A percentile compares a stretch with the other conserved stretches of the same genome.
Conservation (phyloP, 2,329 filamentous ascomycete genomes). For the Thelonectria rubi region DNA sequence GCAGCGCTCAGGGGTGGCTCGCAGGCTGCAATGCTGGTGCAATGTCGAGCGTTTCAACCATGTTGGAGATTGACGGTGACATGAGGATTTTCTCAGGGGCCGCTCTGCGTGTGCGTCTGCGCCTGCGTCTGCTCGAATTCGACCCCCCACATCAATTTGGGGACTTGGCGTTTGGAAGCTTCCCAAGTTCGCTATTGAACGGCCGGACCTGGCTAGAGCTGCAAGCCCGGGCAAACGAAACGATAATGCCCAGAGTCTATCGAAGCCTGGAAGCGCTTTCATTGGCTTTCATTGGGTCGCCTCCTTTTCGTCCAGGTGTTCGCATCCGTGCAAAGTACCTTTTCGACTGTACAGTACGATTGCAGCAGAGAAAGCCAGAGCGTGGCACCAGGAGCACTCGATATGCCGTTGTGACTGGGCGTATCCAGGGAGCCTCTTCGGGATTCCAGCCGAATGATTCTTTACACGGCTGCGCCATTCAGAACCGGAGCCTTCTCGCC, state of each 20-base stretch:
- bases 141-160: constrained; percentile 6
- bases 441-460: too few species aligned
- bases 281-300: constrained; percentile 6
- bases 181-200: constrained; percentile 29
- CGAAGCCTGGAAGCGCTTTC: constrained; percentile 27
- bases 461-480: not conserved
- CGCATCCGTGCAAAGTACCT: too few species aligned
- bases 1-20: constrained; percentile 16
- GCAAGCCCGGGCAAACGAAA: constrained; percentile 32
- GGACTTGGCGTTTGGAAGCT: constrained; percentile 13
- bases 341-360: too few species aligned
- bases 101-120: not conserved
- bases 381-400: too few species aligned
- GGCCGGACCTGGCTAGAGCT: constrained; percentile 22
- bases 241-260: constrained; percentile 33
- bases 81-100: constrained; percentile 7
- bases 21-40: not conserved
- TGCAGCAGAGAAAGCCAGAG: too few species aligned
- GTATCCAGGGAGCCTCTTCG: too few species aligned
- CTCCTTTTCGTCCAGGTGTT: too few species aligned
- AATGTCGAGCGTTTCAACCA: constrained; percentile 12
- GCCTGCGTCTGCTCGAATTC: not conserved
- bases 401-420: too few species aligned
- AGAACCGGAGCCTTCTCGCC: constrained; percentile 1
- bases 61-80: constrained; percentile 16